A percentile compares a stretch with the other conserved stretches of the same genome.
Evolutionary conservation across 352 stramenopile genomes (phyloP).

Genomic region (Globisporangium acanthophoron): DNA sequence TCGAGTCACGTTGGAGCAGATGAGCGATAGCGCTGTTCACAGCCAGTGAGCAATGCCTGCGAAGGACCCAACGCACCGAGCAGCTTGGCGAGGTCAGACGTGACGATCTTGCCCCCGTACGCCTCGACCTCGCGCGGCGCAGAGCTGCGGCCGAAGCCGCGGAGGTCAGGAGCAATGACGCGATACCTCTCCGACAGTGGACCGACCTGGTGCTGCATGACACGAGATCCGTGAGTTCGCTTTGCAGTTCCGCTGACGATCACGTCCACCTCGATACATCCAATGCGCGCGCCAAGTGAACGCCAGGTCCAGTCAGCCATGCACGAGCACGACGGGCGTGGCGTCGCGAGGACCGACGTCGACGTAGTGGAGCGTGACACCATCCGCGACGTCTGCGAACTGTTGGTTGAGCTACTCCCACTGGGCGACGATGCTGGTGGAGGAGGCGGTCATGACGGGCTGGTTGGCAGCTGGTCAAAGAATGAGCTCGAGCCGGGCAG

Average conservation of each 20-base stretch:
- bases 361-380: slow-evolving; percentile 42
- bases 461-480: not conserved
- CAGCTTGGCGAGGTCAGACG: slow-evolving; percentile 30
- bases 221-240: too few relatives aligned
- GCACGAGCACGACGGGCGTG: slow-evolving; percentile 45
- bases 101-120: slow-evolving; percentile 47
- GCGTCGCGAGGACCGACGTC: slow-evolving; percentile 38
- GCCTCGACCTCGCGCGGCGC: slow-evolving; percentile 25
- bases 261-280: not conserved
- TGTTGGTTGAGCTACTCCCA: slow-evolving; percentile 15
- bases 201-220: slow-evolving; percentile 39
- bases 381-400: slow-evolving; percentile 13
- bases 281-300: slow-evolving; percentile 47
- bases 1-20: too few relatives aligned
- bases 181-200: slow-evolving; percentile 41
- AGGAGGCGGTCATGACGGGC: not conserved
- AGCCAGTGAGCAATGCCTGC: too few relatives aligned
- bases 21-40: not conserved
- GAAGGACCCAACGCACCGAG: slow-evolving; percentile 19
- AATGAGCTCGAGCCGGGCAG: not conserved
- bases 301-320: slow-evolving; percentile 61
- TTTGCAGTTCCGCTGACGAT: too few relatives aligned
- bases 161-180: slow-evolving; percentile 49
- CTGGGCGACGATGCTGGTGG: slow-evolving; percentile 7
- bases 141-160: slow-evolving; percentile 46